Base-by-base conservation (phyloP, 2,329 filamentous ascomycete species). In the Talaromyces sp. region DNA sequence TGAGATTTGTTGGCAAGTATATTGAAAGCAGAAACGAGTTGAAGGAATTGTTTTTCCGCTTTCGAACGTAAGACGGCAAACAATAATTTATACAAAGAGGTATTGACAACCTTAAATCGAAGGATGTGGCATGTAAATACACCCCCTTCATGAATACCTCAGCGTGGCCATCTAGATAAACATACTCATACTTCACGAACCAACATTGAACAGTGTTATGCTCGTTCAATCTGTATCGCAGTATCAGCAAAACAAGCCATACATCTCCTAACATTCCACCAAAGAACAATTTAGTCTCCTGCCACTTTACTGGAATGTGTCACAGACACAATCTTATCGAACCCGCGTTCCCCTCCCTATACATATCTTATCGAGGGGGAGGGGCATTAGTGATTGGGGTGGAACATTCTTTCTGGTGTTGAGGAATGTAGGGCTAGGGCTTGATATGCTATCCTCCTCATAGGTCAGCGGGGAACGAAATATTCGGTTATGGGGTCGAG, bases 401-500 rank as follows among this genome's bases (percentile, higher is more conserved):
- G 24, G 16, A 59, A 45, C 37, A 59, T 59, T 43, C 56, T 45
- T 43, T 41, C 24, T 31, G 37, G 39, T 31, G 56, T 59, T 33
- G 39, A 59, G 56, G 56, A 59, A 59, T 37, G 35, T 37, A 37
- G 52, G 52, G 52, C 19, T 56, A 37, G 52, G 52, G 52, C 33
- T 56, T 37, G n/a, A 19, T 22, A 35, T 35, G 16, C 27, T 27
- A 10, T 35, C 10, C 22, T 37, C 3, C 24, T 14, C 31, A 33
- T 24, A 33, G 48, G 19, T 56, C n/a, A 14, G 22, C n/a, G 16
- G 47, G 50, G 13, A 54, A 3, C 10, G 16, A 9, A 13, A 10
- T n/a, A 39, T 56, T 37, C 13, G 13, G 7, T 27, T 13, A n/a
- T 16, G 27, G 14, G 13, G 3, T 16, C 5, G 27, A 35, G 8